Evolutionary conservation across 371 early-diverging fungal genomes (phyloP).

Genomic region (Coemansia sp.): DNA sequence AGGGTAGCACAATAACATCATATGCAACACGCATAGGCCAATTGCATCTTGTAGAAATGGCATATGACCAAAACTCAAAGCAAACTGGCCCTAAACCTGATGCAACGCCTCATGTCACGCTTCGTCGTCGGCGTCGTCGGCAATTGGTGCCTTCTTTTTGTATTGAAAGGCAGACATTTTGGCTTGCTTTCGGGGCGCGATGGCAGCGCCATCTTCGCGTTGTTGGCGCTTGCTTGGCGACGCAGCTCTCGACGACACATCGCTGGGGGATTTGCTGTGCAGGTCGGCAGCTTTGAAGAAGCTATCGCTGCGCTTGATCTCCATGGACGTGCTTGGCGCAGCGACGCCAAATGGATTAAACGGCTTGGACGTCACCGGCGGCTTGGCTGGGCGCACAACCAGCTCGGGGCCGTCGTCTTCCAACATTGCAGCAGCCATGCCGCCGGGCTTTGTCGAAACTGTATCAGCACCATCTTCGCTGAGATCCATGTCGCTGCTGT

Average conservation of each 20-base stretch:
- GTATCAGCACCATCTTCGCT: conserved; percentile 4
- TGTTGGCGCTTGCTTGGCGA: conserved; percentile 25
- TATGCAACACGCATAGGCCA: conserved; percentile 2
- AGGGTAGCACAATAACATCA: not conserved
- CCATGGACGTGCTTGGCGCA: conserved; percentile 39
- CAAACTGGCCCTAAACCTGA: conserved; percentile 1
- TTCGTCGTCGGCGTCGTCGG: not conserved
- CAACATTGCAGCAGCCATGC: conserved; percentile 5
- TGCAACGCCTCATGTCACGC: not conserved
- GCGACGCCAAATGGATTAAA: conserved; percentile 45
- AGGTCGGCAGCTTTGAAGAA: conserved; percentile 38
- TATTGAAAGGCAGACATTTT: conserved; percentile 19
- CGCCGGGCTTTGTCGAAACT: not conserved
- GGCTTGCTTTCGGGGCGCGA: conserved; percentile 48
- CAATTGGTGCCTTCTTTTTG: not conserved
- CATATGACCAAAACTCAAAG: not conserved
- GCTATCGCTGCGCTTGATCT: conserved; percentile 44
- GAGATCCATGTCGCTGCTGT: conserved; percentile 3
- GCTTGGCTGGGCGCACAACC: conserved; percentile 30
- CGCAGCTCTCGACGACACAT: conserved; percentile 7
- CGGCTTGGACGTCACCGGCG: conserved; percentile 38
- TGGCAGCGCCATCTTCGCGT: conserved; percentile 22
- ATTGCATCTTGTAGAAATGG: too few relatives aligned
- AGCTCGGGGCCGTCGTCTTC: conserved; percentile 4
- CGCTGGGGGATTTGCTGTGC: conserved; percentile 17